These are phyloP conservation scores for Suillus occidentalis DNA, from an alignment of 768 basidiomycete species.

Conservation along the genomic window DNA sequence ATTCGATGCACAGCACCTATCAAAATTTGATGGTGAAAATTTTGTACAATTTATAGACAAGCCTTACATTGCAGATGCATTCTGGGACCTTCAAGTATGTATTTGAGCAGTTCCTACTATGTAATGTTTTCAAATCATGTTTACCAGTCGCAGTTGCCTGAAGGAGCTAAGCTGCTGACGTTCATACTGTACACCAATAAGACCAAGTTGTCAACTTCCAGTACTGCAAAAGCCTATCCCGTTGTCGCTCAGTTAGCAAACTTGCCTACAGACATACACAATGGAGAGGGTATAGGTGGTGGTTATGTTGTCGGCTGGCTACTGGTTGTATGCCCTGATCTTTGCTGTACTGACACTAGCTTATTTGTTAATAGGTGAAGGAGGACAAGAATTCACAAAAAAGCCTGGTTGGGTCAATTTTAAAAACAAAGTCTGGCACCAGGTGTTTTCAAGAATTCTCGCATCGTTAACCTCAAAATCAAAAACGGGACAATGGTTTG, in stretches of 20 bases:
- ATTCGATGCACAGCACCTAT: conserved; percentile 34
- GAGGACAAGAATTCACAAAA: background rate
- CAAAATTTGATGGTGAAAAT: conserved; percentile 25
- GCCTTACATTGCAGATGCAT: conserved; percentile 38
- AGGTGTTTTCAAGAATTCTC: background rate
- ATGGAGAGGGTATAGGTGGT: conserved; percentile 35
- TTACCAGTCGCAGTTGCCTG: background rate
- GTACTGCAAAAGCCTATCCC: conserved; percentile 38
- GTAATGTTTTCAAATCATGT: background rate
- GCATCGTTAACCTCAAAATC: background rate
- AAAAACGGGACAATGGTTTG: background rate
- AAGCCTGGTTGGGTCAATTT: background rate
- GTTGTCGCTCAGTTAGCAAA: conserved; percentile 35
- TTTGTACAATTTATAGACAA: conserved; percentile 35
- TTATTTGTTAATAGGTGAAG: background rate
- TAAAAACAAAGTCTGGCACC: background rate
- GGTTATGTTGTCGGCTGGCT: conserved; percentile 39
- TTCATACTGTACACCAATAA: conserved; percentile 44
- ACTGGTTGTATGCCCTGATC: conserved; percentile 31
- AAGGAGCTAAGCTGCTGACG: conserved; percentile 25
- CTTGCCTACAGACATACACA: conserved; percentile 32
- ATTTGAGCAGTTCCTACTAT: background rate
- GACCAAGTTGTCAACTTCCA: conserved; percentile 38
- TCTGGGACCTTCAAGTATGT: conserved; percentile 39
- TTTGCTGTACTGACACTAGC: background rate